A percentile compares a stretch with the other conserved stretches of the same genome.
These are phyloP conservation scores for Hibiscus mutabilis DNA, from an alignment of 345 rosid genomes.

Conservation along the genomic window DNA sequence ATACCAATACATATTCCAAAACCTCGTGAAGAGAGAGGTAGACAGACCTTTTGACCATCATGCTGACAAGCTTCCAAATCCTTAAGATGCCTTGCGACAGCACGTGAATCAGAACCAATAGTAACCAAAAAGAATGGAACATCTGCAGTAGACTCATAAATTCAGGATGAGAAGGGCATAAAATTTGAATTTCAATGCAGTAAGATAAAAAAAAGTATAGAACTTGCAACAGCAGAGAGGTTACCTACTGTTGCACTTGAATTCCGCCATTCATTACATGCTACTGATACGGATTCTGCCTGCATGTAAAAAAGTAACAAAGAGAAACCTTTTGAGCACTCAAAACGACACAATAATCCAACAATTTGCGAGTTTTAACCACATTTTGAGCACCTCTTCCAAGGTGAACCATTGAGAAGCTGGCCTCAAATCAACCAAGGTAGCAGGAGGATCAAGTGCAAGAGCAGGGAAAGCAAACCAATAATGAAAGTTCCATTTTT, in stretches of 20 bases:
- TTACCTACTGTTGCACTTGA: conserved; percentile 61
- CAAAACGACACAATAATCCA: not conserved
- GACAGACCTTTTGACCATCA: conserved; percentile 66
- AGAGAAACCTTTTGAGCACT: not conserved
- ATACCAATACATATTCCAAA: conserved; percentile 6
- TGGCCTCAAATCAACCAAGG: conserved; percentile 53
- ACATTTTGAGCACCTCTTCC: conserved; percentile 49
- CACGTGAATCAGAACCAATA: conserved; percentile 48
- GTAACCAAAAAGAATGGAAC: conserved; percentile 80
- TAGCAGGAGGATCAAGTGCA: conserved; percentile 79
- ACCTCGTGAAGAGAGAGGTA: conserved; percentile 1
- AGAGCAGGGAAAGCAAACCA: conserved; percentile 92
- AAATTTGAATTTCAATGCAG: not conserved
- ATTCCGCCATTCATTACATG: conserved; percentile 82
- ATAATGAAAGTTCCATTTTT: conserved; percentile 83
- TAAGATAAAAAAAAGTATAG: not conserved
- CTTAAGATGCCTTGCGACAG: conserved; percentile 37
- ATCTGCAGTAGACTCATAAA: conserved; percentile 33
- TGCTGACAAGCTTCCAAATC: conserved; percentile 49
- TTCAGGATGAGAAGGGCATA: not conserved
- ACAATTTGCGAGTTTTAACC: not conserved
- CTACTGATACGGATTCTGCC: conserved; percentile 69
- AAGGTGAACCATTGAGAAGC: conserved; percentile 66
- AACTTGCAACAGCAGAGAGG: conserved; percentile 7
- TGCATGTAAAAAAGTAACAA: conserved; percentile 18